Evolutionary conservation across 345 rosid genomes (phyloP).

Genomic region (Heritiera fomes): DNA sequence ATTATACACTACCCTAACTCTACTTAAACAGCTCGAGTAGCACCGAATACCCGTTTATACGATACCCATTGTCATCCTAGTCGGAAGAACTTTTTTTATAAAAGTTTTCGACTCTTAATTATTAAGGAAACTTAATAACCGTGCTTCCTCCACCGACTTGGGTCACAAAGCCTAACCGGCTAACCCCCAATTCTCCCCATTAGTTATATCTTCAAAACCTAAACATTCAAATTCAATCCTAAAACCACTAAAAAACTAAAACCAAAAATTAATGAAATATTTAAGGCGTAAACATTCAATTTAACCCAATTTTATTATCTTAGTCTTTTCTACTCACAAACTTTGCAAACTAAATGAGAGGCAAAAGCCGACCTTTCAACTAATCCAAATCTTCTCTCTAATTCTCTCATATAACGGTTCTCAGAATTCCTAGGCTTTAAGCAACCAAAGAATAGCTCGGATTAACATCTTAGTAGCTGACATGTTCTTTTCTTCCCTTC

Average conservation of each 20-base stretch:
- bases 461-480: slow-evolving; percentile 42
- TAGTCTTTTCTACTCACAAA: not conserved
- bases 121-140: not conserved
- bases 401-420: slow-evolving; percentile 43
- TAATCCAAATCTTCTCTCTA: slow-evolving; percentile 24
- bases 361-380: slow-evolving; percentile 40
- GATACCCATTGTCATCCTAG: too few species aligned
- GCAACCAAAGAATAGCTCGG: slow-evolving; percentile 49
- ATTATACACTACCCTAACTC: too few species aligned
- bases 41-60: too few species aligned
- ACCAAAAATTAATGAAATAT: not conserved
- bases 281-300: slow-evolving; percentile 29
- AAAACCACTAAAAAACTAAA: not conserved
- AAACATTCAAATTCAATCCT: not conserved
- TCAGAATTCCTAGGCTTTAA: slow-evolving; percentile 58
- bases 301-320: slow-evolving; percentile 12
- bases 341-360: not conserved
- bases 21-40: too few species aligned
- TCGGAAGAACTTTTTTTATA: too few species aligned
- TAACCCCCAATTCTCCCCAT: not conserved
- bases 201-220: not conserved
- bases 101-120: too few species aligned
- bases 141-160: not conserved
- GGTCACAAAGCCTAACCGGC: not conserved
- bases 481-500: slow-evolving; percentile 59